Evolutionary conservation across 441 rosid genomes (phyloP), one percentile per base, ranked within the genome.

Genomic region (Croton laevigatus): DNA sequence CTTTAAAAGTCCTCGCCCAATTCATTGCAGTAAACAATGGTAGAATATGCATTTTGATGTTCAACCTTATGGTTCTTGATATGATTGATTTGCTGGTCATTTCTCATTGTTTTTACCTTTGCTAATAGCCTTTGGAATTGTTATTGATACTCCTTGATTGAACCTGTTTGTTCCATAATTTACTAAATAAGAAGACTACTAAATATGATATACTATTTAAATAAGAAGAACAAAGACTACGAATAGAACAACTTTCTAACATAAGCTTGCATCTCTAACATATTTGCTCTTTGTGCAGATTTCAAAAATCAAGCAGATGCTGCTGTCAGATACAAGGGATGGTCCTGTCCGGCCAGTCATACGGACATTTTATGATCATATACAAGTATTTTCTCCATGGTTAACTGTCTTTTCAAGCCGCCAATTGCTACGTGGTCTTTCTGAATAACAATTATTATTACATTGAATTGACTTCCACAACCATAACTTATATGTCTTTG

Each of bases 331-430:
- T 77, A 27, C 83, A 42, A 85, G 84, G 72, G 93, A 92, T 69
- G 87, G 84, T 67, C 84, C 85, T 62, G 84, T 88, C 54, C 83
- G 93, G 70, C 89, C 93, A 59, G 90, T 90, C 75, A 86, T 87
- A 75, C 79, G 96, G 32, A 92, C 91, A n/a, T 92, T 87, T 88
- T 92, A 89, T 77, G 94, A 92, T 72, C 94, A 90, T 76, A 72
- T 84, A 69, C 89, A 87, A 77, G 94, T 90, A 84, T 79, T 61
- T 64, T 65, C 46, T 59, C 66, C 53, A 45, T 60, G 58, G 19
- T 69, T 62, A 53, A 70, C 64, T 9, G 20, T 68, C 36, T 58
- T 23, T 59, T 82, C 55, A 46, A 20, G 36, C 14, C 34, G n/a
- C 52, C 70, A 59, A 32, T 20, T 10, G 42, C 16, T 66, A 27